Base-by-base conservation (phyloP, 169 alveolate species). In the Plasmodium vinckei region DNA sequence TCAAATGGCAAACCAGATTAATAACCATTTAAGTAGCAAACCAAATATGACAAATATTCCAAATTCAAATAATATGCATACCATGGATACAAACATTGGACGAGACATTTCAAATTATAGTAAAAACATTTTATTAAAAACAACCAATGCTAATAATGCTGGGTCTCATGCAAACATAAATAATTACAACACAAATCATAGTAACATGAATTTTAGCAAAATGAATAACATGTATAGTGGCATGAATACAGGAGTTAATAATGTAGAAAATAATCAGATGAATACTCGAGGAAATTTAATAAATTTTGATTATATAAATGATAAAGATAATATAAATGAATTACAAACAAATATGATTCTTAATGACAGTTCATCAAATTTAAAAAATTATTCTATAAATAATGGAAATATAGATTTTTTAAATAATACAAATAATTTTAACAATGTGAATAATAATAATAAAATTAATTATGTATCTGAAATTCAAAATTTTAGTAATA, bases 321-420 rank as follows among this genome's bases (percentile, higher is more conserved):
- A 17, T 42, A 79, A 53, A 59, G 79, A 70, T 5, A 64, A 63
- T 39, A 54, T 75, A 13, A 73, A 59, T 33, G 73, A 67, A 7
- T 17, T 10, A 13, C 51, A 60, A 1, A 73, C 59, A 49, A 65
- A 42, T 25, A 33, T 39, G 19, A 13, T 77, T 9, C 21, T 17
- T 61, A 77, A 51, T 13, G 65, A 53, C 7, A 27, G 60, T 21
- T 9, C 46, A 5, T 39, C 68, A 17, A 77, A 53, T 53, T n/a
- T 64, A 15, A 64, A 21, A 21, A 46, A 23, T 33, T n/a, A 67
- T 27, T 56, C 15, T 59, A 17, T 57, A 51, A 42, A 68, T 21
- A 69, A 54, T 19, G 49, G 23, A 21, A 71, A 39, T 9, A 7
- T 57, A 1, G 5, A 60, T 57, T 57, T 72, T 9, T 2, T 72